Base-by-base conservation (phyloP, 1,284 basidiomycete species). In the Omphalotus olearius region DNA sequence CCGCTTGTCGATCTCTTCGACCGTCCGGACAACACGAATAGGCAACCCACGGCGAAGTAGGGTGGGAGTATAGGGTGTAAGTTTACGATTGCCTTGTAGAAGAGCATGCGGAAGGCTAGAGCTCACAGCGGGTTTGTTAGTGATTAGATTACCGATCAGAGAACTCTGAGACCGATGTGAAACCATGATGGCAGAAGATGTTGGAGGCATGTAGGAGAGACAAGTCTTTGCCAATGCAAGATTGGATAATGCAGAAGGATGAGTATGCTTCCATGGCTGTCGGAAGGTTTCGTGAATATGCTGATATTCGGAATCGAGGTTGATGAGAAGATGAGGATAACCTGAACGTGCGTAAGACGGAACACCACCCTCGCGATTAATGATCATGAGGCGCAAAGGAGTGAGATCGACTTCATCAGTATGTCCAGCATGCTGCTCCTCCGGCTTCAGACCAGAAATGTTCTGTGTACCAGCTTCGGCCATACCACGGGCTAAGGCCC, bases 341-440 rank as follows among this genome's bases (percentile, higher is more conserved):
- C 97, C 97, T 14, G 81, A 83, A 18, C 97, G 91, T 35, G 97
- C 97, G 64, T 98, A 99, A 0, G 95, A 98, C 10, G 97, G 97
- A 2, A 99, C 88, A 28, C 97, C 97, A 17, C 97, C 97, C 70
- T 98, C 93, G 17, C 90, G 85, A 67, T 95, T 98, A 69, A 99
- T 98, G 66, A 99, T 89, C 87, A 99, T 95, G 56, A 99, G 80
- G 18, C 97, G 89, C 53, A 97, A 72, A 1, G 97, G 94, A 4
- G 91, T 92, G 53, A 96, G 78, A 67, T 95, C 88, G 18, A 92
- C 73, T 30, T 82, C 74, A 28, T 69, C 69, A 48, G 62, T 66
- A 58, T 58, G 67, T 25, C 75, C 70, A 41, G 62, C 57, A 47
- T 61, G 55, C 30, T 58, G 60, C 9, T 36, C 23, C 14, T 25